Evolutionary conservation across 305 asterid genomes (phyloP).

Genomic region (Petunia hybrid): DNA sequence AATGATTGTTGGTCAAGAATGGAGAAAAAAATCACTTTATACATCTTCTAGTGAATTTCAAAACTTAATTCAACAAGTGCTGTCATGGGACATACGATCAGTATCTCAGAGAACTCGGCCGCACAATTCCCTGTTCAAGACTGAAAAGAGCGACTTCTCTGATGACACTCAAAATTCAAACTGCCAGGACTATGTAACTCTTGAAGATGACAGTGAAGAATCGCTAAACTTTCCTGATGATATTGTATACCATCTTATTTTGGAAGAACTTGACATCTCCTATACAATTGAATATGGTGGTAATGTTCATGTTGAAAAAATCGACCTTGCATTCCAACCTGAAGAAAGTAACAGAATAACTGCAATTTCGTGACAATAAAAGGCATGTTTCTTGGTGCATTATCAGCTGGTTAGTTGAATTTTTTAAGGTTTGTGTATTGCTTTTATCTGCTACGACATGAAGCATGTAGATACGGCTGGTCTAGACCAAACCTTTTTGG

Average conservation of each 20-base stretch:
- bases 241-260: slow-evolving; percentile 64
- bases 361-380: slow-evolving; percentile 2
- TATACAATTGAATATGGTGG: slow-evolving; percentile 68
- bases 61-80: slow-evolving; percentile 75
- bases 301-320: slow-evolving; percentile 69
- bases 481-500: not conserved
- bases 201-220: slow-evolving; percentile 43
- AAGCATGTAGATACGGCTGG: not conserved
- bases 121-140: slow-evolving; percentile 39
- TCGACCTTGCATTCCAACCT: slow-evolving; percentile 35
- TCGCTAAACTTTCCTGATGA: slow-evolving; percentile 36
- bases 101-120: slow-evolving; percentile 74
- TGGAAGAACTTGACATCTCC: slow-evolving; percentile 75
- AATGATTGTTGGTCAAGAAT: slow-evolving; percentile 65
- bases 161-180: slow-evolving; percentile 27
- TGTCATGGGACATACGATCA: slow-evolving; percentile 90
- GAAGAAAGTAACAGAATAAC: slow-evolving; percentile 28
- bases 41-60: slow-evolving; percentile 66
- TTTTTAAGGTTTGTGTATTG: not conserved
- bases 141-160: slow-evolving; percentile 29
- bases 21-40: slow-evolving; percentile 77
- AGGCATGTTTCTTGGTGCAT: not conserved
- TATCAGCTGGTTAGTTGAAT: not conserved
- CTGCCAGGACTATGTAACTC: slow-evolving; percentile 41
- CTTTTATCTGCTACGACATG: not conserved